A percentile compares a stretch with the other conserved stretches of the same genome.
Conservation (phyloP, 2,329 filamentous ascomycete species). For the Apiospora marii region DNA sequence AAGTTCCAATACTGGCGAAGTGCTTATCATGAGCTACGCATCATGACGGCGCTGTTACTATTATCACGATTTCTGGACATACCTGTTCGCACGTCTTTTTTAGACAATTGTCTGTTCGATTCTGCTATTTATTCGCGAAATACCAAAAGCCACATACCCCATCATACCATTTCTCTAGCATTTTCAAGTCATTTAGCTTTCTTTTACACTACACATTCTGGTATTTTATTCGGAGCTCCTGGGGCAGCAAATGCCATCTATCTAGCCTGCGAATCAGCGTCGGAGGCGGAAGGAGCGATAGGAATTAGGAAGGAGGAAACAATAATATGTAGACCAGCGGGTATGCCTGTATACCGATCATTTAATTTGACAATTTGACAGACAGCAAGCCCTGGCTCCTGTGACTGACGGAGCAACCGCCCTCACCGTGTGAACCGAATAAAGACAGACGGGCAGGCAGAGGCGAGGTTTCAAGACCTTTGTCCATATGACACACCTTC, state of each 20-base stretch:
- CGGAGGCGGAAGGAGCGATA: neutral
- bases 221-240: neutral
- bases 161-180: neutral
- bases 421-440: slow-evolving; percentile 6
- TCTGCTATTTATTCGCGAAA: slow-evolving; percentile 15
- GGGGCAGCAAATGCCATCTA: neutral
- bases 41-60: neutral
- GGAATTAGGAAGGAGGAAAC: neutral
- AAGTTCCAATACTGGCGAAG: neutral
- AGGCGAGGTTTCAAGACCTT: neutral
- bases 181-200: slow-evolving; percentile 7
- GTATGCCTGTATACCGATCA: neutral
- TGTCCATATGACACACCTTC: neutral
- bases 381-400: neutral
- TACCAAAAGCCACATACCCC: slow-evolving; percentile 21
- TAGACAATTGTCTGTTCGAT: neutral
- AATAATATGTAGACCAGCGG: slow-evolving; percentile 1
- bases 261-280: neutral
- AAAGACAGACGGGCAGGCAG: neutral
- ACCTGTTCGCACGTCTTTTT: neutral
- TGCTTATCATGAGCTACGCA: neutral
- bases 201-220: slow-evolving; percentile 1
- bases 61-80: neutral
- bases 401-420: neutral
- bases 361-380: neutral